Percentiles rank a stretch among this genome's conserved stretches.
Evolutionary conservation across 129 eudicot genomes (phyloP).

Genomic region (Artemisia tridentata): DNA sequence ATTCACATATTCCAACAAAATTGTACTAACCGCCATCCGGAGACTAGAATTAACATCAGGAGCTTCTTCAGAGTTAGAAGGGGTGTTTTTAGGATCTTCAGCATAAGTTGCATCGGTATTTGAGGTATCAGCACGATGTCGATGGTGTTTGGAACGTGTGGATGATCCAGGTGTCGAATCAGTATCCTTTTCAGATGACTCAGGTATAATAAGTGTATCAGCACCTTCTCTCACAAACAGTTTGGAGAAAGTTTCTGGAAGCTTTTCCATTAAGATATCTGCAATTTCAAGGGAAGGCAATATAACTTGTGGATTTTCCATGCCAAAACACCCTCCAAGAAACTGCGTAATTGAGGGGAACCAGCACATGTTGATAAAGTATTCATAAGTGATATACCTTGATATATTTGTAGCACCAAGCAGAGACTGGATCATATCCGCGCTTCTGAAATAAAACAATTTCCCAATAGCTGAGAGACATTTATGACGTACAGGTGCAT

Average conservation of each 20-base stretch:
- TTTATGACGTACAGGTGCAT: slow-evolving; percentile 82
- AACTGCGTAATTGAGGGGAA: slow-evolving; percentile 37
- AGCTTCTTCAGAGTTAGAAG: slow-evolving; percentile 47
- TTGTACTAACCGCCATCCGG: slow-evolving; percentile 54
- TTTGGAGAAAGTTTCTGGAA: slow-evolving; percentile 74
- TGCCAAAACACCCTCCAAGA: slow-evolving; percentile 84
- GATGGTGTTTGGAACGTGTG: slow-evolving; percentile 59
- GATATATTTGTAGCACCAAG: slow-evolving; percentile 61
- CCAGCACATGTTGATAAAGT: slow-evolving; percentile 1
- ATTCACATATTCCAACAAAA: no score
- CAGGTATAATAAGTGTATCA: slow-evolving; percentile 47
- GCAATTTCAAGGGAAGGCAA: slow-evolving; percentile 90
- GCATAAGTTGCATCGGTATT: slow-evolving; percentile 41
- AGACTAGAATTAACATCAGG: slow-evolving; percentile 50
- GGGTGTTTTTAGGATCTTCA: slow-evolving; percentile 55
- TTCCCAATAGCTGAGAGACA: slow-evolving; percentile 85
- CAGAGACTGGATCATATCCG: slow-evolving; percentile 73
- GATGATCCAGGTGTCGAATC: slow-evolving; percentile 59
- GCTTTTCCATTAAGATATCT: slow-evolving; percentile 85
- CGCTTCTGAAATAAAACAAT: slow-evolving; percentile 72
- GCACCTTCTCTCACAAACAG: slow-evolving; percentile 91
- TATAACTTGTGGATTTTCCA: slow-evolving; percentile 90
- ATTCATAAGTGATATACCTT: slow-evolving; percentile 43
- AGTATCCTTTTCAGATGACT: slow-evolving; percentile 46
- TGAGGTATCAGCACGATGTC: slow-evolving; percentile 49